phyloP scores from a whole-genome alignment of 805 yeast species.

The Lachancea meyersii region DNA sequence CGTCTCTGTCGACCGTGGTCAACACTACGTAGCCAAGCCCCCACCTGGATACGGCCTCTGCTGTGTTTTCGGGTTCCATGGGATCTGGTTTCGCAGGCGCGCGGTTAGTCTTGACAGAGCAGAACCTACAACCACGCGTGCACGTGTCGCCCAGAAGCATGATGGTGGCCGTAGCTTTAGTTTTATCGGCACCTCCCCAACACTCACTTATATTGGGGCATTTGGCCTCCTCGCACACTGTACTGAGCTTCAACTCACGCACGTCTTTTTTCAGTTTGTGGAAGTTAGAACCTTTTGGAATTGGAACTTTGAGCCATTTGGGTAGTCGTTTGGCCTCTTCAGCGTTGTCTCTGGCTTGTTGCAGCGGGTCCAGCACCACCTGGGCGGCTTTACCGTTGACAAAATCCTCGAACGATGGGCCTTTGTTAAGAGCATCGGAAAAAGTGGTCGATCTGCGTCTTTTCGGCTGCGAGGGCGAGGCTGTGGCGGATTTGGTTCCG shows the following conservation, averaged over 20 bases:
- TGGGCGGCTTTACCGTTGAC: slow-evolving; percentile 73
- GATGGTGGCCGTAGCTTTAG: slow-evolving; percentile 86
- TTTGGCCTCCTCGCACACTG: slow-evolving; percentile 98
- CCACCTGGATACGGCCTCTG: slow-evolving; percentile 96
- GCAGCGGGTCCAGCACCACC: slow-evolving; percentile 64
- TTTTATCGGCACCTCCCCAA: slow-evolving; percentile 87
- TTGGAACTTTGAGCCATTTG: slow-evolving; percentile 88
- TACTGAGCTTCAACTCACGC: slow-evolving; percentile 79
- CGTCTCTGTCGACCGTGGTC: slow-evolving; percentile 97
- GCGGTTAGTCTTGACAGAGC: slow-evolving; percentile 92
- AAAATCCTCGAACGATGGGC: slow-evolving; percentile 93
- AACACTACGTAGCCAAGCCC: slow-evolving; percentile 96
- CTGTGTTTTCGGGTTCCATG: slow-evolving; percentile 94
- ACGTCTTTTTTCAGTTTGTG: slow-evolving; percentile 79
- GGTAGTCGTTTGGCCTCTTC: slow-evolving; percentile 75
- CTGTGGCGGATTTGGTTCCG: slow-evolving; percentile 14
- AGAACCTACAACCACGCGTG: slow-evolving; percentile 98
- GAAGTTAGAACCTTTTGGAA: slow-evolving; percentile 89
- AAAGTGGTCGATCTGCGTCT: slow-evolving; percentile 54
- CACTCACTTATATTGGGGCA: slow-evolving; percentile 99
- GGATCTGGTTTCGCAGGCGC: slow-evolving; percentile 88
- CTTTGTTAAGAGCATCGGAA: slow-evolving; percentile 64
- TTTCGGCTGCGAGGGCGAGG: slow-evolving; percentile 23
- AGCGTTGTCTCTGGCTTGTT: slow-evolving; percentile 50
- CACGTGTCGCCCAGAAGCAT: slow-evolving; percentile 98